These are phyloP conservation scores for Taphrina confusa DNA, from an alignment of 1,139 yeast species.

Conservation along the genomic window DNA sequence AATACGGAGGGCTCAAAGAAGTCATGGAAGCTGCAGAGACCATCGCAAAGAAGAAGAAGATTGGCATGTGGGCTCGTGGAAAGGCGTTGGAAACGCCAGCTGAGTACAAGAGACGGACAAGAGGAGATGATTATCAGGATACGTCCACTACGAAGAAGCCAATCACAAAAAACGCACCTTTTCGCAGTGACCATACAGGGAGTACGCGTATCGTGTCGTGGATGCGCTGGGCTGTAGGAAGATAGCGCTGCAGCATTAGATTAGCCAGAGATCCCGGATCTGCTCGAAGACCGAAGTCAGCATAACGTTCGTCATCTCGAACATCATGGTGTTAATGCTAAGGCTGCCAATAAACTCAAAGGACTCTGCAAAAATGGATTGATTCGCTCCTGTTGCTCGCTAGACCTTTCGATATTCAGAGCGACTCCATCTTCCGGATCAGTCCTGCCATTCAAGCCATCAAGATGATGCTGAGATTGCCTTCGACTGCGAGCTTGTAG, in stretches of 20 bases:
- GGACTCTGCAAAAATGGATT: conserved; percentile 8
- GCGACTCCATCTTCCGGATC: too few relatives aligned
- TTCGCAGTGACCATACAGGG: background rate
- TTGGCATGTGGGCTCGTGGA: conserved; percentile 68
- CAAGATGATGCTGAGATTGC: too few relatives aligned
- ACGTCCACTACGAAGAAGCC: conserved; percentile 3
- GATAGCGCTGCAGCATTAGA: background rate
- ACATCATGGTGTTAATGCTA: background rate
- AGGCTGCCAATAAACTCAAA: background rate
- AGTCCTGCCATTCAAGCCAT: too few relatives aligned
- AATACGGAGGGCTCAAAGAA: conserved; percentile 74
- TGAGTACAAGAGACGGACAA: conserved; percentile 59
- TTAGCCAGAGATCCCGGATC: too few relatives aligned
- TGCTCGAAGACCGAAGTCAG: too few relatives aligned
- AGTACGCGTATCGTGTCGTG: background rate
- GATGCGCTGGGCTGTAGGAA: conserved; percentile 9
- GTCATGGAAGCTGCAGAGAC: conserved; percentile 61
- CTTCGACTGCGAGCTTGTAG: too few relatives aligned
- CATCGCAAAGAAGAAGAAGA: conserved; percentile 57
- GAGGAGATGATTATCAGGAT: conserved; percentile 24
- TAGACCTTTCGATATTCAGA: too few relatives aligned
- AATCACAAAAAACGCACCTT: background rate
- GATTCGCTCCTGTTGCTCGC: too few relatives aligned
- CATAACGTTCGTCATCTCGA: too few relatives aligned
- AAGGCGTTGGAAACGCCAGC: conserved; percentile 72